Evolutionary conservation across 805 yeast genomes (phyloP).

Genomic region (Kazachstania viticola): DNA sequence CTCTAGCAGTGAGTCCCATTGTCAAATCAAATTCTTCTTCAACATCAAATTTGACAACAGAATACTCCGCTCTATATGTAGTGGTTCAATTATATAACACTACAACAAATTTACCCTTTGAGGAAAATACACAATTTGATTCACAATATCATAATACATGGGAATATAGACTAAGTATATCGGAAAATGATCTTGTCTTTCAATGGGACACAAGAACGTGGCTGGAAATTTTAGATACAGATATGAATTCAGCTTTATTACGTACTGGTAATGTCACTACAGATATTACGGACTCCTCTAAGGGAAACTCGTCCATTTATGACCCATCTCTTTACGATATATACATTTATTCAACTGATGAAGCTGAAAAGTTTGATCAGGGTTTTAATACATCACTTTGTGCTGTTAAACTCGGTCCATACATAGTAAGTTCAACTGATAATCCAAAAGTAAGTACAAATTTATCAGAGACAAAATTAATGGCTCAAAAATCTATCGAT

Average conservation of each 20-base stretch:
- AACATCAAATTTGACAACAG: constrained; percentile 9
- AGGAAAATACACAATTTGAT: neutral
- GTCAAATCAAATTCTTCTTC: constrained; percentile 2
- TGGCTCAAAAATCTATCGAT: constrained; percentile 28
- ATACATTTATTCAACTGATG: constrained; percentile 36
- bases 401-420: constrained; percentile 50
- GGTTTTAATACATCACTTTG: constrained; percentile 50
- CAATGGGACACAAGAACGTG: constrained; percentile 56
- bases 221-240: constrained; percentile 56
- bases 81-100: constrained; percentile 16
- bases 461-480: constrained; percentile 9
- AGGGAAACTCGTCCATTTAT: constrained; percentile 8
- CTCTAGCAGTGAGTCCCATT: constrained; percentile 20
- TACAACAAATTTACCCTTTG: constrained; percentile 10
- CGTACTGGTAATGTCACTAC: constrained; percentile 43
- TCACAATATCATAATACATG: constrained; percentile 26
- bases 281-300: constrained; percentile 5
- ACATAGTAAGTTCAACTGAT: constrained; percentile 21
- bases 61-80: constrained; percentile 17
- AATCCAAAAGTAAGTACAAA: constrained; percentile 1
- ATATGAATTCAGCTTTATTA: constrained; percentile 53
- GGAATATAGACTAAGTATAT: constrained; percentile 57
- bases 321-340: constrained; percentile 26
- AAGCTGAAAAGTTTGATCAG: constrained; percentile 26
- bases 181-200: constrained; percentile 49